Evolutionary conservation across 148 eudicot species (phyloP).

Genomic region (Polygonum aviculare): DNA sequence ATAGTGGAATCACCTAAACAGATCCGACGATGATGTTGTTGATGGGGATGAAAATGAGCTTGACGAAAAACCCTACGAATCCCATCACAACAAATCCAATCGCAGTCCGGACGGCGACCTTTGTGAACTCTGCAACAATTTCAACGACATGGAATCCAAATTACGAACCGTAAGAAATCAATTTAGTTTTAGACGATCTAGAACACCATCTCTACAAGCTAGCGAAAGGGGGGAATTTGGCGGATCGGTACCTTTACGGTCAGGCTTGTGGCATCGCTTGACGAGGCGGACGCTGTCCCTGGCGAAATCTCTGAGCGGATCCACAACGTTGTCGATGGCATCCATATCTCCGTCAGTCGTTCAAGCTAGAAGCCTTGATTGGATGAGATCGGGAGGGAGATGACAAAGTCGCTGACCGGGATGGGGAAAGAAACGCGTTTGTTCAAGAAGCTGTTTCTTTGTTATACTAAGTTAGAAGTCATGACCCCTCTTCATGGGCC

Average conservation of each 20-base stretch:
- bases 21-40: slow-evolving; percentile 47
- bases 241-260: slow-evolving; percentile 21
- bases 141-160: not conserved
- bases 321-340: slow-evolving; percentile 22
- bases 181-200: not conserved
- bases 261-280: slow-evolving; percentile 32
- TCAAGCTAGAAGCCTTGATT: not conserved
- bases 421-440: not conserved
- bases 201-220: not conserved
- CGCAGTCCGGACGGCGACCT: slow-evolving; percentile 37
- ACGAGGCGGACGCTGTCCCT: slow-evolving; percentile 26
- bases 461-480: too few species aligned
- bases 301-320: slow-evolving; percentile 28
- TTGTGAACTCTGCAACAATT: slow-evolving; percentile 27
- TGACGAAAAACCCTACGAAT: slow-evolving; percentile 39
- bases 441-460: too few species aligned
- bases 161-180: not conserved
- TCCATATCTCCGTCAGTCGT: slow-evolving; percentile 7
- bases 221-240: not conserved
- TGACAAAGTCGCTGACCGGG: not conserved
- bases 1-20: slow-evolving; percentile 20
- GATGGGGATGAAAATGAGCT: slow-evolving; percentile 38
- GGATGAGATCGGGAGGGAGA: not conserved
- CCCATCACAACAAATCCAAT: slow-evolving; percentile 38
- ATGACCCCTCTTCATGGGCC: not conserved